These are phyloP conservation scores for Trametes maxima DNA, from an alignment of 768 basidiomycete species.

Conservation along the genomic window DNA sequence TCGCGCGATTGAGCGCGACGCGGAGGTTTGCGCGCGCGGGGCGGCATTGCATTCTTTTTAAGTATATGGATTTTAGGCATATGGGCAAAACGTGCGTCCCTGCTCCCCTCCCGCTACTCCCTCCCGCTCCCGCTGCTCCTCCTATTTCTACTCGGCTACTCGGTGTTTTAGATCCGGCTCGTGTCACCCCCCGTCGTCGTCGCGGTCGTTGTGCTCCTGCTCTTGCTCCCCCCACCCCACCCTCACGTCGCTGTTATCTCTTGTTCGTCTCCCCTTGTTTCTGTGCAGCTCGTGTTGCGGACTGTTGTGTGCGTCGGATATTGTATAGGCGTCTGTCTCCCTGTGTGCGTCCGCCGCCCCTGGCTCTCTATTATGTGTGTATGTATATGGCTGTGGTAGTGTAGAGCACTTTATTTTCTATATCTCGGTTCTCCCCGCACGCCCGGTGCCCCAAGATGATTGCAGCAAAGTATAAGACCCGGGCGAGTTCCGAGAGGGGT, in stretches of 20 bases:
- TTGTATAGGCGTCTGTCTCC: constrained; percentile 20
- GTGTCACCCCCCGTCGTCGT: too few relatives aligned
- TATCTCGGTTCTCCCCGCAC: not conserved
- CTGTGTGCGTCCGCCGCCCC: not conserved
- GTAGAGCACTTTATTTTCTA: constrained; percentile 19
- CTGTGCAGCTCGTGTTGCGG: constrained; percentile 1
- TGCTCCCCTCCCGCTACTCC: not conserved
- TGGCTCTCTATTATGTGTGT: constrained; percentile 23
- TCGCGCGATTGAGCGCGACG: constrained; percentile 24
- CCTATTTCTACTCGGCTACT: constrained; percentile 5
- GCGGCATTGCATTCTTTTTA: too few relatives aligned
- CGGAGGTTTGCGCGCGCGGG: not conserved
- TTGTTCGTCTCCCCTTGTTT: not conserved
- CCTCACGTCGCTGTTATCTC: not conserved
- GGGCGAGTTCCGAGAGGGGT: not conserved
- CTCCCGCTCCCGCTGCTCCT: not conserved
- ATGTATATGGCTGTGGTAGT: constrained; percentile 22
- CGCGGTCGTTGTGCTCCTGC: not conserved
- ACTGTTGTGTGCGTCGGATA: constrained; percentile 14
- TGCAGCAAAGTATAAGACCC: too few relatives aligned
- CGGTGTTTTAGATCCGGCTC: not conserved
- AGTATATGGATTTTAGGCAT: constrained; percentile 7
- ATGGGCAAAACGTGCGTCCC: constrained; percentile 10
- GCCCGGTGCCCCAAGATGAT: too few relatives aligned
- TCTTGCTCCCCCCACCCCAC: not conserved